Conservation (phyloP, 192 early-diverging fungal genomes). For the Rhizophagus prolifer region DNA sequence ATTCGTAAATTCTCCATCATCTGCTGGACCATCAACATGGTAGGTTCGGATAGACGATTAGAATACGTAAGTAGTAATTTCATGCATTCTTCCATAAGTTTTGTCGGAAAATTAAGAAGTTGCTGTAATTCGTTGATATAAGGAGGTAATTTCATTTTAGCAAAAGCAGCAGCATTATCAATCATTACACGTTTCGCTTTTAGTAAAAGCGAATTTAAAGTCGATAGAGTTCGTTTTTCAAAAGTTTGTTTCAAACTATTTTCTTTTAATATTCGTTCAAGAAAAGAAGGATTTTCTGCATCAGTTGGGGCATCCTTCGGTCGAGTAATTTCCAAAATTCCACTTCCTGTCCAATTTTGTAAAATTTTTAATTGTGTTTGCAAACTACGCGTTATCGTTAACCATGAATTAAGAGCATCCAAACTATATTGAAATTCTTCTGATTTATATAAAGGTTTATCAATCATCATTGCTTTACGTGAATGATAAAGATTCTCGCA, state of each 20-base stretch:
- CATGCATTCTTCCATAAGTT: conserved; percentile 70
- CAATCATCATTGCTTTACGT: conserved; percentile 54
- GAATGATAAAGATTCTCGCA: conserved; percentile 80
- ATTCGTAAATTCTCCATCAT: conserved; percentile 79
- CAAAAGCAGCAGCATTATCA: conserved; percentile 60
- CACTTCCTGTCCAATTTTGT: conserved; percentile 80
- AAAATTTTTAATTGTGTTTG: conserved; percentile 73
- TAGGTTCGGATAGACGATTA: conserved; percentile 56
- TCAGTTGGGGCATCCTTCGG: conserved; percentile 47
- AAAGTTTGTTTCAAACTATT: conserved; percentile 77
- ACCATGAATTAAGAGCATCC: conserved; percentile 75
- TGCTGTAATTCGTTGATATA: conserved; percentile 65
- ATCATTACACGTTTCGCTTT: conserved; percentile 72
- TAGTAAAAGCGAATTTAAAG: conserved; percentile 58
- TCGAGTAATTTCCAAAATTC: conserved; percentile 58
- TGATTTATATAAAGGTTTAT: conserved; percentile 70
- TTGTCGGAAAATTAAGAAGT: conserved; percentile 67
- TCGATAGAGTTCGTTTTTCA: conserved; percentile 62
- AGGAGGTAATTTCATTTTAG: conserved; percentile 71
- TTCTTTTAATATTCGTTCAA: conserved; percentile 84
- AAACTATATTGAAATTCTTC: conserved; percentile 65
- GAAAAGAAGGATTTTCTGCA: conserved; percentile 68
- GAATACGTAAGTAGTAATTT: conserved; percentile 72
- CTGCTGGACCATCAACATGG: conserved; percentile 67
- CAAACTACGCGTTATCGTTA: conserved; percentile 68